A percentile compares a stretch with the other conserved stretches of the same genome.
phyloP scores from a whole-genome alignment of 352 stramenopile species.

The Phytophthora sp. region DNA sequence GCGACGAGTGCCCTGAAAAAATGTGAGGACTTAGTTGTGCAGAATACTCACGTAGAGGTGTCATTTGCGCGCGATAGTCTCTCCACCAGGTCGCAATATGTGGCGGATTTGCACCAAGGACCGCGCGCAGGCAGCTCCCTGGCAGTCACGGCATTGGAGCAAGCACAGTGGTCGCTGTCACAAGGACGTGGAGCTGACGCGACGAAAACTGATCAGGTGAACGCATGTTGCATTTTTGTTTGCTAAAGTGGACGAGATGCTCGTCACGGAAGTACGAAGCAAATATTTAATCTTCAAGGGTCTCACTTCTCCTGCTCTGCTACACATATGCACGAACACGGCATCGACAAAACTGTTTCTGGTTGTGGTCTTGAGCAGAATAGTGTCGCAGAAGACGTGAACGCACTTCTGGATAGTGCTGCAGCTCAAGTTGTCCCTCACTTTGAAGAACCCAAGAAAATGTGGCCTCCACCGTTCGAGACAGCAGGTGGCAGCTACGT shows the following conservation, averaged over 20 bases:
- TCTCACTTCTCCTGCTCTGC: slow-evolving; percentile 33
- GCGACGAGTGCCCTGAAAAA: slow-evolving; percentile 44
- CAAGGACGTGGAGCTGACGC: slow-evolving; percentile 52
- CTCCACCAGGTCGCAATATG: slow-evolving; percentile 26
- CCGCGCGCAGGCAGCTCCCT: slow-evolving; percentile 48
- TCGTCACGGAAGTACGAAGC: slow-evolving; percentile 25
- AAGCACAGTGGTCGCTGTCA: slow-evolving; percentile 82
- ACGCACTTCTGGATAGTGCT: slow-evolving; percentile 59
- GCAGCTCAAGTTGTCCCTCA: slow-evolving; percentile 62
- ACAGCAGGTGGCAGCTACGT: slow-evolving; percentile 79
- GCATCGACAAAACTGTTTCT: slow-evolving; percentile 6
- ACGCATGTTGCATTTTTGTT: slow-evolving; percentile 43
- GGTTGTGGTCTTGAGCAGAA: slow-evolving; percentile 31
- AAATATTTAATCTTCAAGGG: slow-evolving; percentile 41
- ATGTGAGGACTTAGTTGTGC: slow-evolving; percentile 43
- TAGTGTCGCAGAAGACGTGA: slow-evolving; percentile 58
- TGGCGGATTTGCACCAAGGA: slow-evolving; percentile 10
- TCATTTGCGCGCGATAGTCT: slow-evolving; percentile 65
- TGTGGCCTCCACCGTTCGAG: slow-evolving; percentile 81
- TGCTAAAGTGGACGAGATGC: slow-evolving; percentile 32
- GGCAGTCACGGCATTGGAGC: slow-evolving; percentile 67
- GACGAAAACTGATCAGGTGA: slow-evolving; percentile 51
- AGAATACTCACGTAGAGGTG: slow-evolving; percentile 51
- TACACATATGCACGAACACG: slow-evolving; percentile 19
- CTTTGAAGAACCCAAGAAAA: slow-evolving; percentile 77